Conservation (phyloP, 2,329 filamentous ascomycete genomes). For the Fusarium scirpi region DNA sequence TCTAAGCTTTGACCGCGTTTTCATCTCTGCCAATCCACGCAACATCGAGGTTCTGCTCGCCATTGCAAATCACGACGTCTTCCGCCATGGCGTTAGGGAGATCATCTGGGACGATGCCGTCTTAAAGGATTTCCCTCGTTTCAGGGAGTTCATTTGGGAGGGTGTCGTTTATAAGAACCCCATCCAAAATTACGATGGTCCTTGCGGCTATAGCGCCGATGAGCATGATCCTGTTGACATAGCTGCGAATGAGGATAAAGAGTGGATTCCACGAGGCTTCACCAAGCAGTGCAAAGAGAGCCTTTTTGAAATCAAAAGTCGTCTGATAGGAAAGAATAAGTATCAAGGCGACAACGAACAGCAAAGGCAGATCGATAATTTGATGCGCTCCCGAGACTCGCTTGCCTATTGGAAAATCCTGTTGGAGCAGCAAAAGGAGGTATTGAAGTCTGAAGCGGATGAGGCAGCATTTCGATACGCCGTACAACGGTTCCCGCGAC, state of each 20-base stretch:
- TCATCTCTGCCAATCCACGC: conserved; percentile 1
- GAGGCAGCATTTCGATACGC: conserved; percentile 10
- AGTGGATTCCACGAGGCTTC: too few relatives aligned
- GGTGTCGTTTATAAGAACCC: too few relatives aligned
- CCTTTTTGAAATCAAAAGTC: too few relatives aligned
- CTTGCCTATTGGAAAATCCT: background rate
- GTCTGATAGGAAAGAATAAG: too few relatives aligned
- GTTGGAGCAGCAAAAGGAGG: background rate
- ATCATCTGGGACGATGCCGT: conserved; percentile 11
- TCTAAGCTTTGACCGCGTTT: background rate
- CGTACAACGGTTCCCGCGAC: background rate
- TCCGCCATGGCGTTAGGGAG: background rate
- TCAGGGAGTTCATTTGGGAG: too few relatives aligned
- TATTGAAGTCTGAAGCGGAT: background rate
- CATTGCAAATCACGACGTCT: background rate
- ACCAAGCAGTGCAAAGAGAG: too few relatives aligned
- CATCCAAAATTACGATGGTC: too few relatives aligned
- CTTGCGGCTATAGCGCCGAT: too few relatives aligned
- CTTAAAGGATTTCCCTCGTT: background rate
- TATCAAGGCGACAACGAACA: background rate
- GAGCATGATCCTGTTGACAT: too few relatives aligned
- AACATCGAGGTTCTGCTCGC: background rate
- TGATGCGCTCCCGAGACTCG: background rate
- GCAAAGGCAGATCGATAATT: background rate
- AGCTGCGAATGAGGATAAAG: too few relatives aligned